Base-by-base conservation (phyloP, 192 early-diverging fungal species). In the Pecoramyces ruminantium region DNA sequence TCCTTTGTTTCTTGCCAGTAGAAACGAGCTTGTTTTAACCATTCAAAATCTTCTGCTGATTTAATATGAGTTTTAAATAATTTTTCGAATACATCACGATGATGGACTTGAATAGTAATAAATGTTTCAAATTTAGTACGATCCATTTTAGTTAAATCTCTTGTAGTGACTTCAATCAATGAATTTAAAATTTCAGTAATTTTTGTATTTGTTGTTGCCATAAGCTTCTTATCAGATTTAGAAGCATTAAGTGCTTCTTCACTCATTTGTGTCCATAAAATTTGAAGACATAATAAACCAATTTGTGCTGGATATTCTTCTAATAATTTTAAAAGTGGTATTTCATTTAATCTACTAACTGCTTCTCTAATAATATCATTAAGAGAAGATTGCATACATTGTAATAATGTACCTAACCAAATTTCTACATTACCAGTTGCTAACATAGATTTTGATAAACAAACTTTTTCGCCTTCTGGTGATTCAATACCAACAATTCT, bases 1-100 rank as follows among this genome's bases (percentile, higher is more conserved):
- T 91, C 89, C 80, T 91, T 91, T 0, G 90, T 91, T 78, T 91
- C 89, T 78, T 91, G 89, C 90, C 90, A 91, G 81, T 91, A 91
- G 83, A 91, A 91, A 25, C 90, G 83, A 17, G 89, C 89, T 82
- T 91, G 90, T 81, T 89, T 88, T 16, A 91, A 79, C 90, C 90
- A 91, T 81, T 91, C 90, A 81, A 91, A 91, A 81, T 91, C 89
- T 38, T 91, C 90, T 16, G 87, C 81, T 39, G 85, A 82, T 67
- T 91, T 91, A 34, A 89, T 83, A 81, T 91, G 90, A 13, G 86
- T 34, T 82, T 91, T 91, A 80, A 83, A 84, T 12, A 91, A 85
- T 82, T 91, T 91, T 79, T 91, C 90, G 82, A 89, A 91, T 78
- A 91, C 90, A 88, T 91, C 90, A 25, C 88, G 85, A 79, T 91